Percentiles rank a stretch among this genome's conserved stretches.
Conservation (phyloP, 805 yeast species). For the Spathaspora gorwiae region DNA sequence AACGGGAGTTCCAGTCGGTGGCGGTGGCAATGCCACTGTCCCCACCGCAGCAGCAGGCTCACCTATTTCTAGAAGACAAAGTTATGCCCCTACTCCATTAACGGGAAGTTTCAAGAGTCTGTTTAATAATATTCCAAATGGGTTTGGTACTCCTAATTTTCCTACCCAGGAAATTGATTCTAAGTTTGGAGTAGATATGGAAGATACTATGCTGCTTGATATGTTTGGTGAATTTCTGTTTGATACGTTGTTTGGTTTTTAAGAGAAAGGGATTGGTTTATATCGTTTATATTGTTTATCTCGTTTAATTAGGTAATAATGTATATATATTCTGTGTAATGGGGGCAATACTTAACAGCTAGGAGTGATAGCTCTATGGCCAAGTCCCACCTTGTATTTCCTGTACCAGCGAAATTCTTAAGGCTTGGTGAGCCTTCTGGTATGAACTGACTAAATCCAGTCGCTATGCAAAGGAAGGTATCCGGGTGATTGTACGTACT, state of each 20-base stretch:
- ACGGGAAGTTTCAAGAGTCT: neutral
- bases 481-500: no score
- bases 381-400: no score
- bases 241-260: slow-evolving; percentile 8
- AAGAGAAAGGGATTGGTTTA: neutral
- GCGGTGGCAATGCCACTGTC: neutral
- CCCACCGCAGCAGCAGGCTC: neutral
- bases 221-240: slow-evolving; percentile 25
- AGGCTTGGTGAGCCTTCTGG: no score
- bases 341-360: no score
- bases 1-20: neutral
- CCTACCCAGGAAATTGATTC: neutral
- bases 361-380: no score
- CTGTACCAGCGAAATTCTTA: no score
- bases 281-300: no score
- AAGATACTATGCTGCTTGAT: slow-evolving; percentile 16
- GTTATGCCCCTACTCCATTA: neutral
- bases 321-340: no score
- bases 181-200: slow-evolving; percentile 4
- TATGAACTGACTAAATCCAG: no score
- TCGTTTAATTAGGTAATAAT: no score
- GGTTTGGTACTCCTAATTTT: neutral
- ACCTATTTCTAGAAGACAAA: neutral
- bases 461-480: no score
- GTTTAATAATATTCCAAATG: neutral